These are phyloP conservation scores for Hypomontagnella submonticulosa DNA, from an alignment of 495 filamentous ascomycete genomes.

Conservation along the genomic window DNA sequence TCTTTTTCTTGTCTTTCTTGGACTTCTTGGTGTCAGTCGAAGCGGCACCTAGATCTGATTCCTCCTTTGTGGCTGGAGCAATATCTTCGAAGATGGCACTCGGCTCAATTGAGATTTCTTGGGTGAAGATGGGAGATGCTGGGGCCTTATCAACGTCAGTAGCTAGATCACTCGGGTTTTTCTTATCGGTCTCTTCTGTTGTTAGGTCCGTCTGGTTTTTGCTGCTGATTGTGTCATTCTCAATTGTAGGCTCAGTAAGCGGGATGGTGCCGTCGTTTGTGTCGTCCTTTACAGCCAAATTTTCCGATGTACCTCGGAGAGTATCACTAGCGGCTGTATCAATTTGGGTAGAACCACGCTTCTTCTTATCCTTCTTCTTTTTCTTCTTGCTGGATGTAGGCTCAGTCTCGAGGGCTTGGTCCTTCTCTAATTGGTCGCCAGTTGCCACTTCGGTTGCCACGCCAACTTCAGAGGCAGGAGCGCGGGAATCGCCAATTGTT, in stretches of 20 bases:
- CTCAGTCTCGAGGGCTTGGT: constrained; percentile 22
- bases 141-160: constrained; percentile 16
- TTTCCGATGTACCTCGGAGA: constrained; percentile 14
- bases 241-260: constrained; percentile 9
- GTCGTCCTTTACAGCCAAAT: constrained; percentile 12
- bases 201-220: constrained; percentile 6
- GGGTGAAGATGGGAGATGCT: background rate
- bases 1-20: constrained; percentile 48
- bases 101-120: constrained; percentile 26
- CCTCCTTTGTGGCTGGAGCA: constrained; percentile 22
- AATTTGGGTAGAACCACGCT: constrained; percentile 24
- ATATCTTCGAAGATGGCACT: constrained; percentile 11
- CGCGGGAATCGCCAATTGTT: constrained; percentile 8
- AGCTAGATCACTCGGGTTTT: background rate
- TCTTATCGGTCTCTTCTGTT: constrained; percentile 5
- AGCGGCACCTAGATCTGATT: constrained; percentile 6
- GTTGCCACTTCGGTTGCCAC: constrained; percentile 14
- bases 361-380: constrained; percentile 32
- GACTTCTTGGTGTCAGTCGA: constrained; percentile 23
- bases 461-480: constrained; percentile 12
- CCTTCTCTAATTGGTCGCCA: constrained; percentile 20
- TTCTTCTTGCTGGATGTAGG: constrained; percentile 21
- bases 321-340: constrained; percentile 12
- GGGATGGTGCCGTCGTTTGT: constrained; percentile 9
- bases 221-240: constrained; percentile 6